These are phyloP conservation scores for Penicillium sp. DNA, from an alignment of 2,329 filamentous ascomycete species.

Conservation along the genomic window DNA sequence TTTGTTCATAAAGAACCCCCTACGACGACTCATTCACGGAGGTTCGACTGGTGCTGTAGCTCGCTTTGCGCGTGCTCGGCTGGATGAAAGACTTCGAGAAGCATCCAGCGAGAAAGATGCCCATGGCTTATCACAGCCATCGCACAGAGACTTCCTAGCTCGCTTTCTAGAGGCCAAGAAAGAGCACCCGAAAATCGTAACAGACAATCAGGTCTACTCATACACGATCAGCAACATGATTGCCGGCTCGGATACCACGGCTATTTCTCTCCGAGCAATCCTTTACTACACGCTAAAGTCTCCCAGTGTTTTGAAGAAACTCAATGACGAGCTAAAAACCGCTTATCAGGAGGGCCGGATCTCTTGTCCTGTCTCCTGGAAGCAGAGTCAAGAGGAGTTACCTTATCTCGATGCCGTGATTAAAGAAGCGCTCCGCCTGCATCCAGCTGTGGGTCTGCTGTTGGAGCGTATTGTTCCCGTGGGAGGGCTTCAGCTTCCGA, in stretches of 20 bases:
- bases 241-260: slow-evolving; percentile 39
- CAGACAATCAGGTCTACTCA: slow-evolving; percentile 27
- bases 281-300: slow-evolving; percentile 31
- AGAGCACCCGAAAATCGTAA: slow-evolving; percentile 24
- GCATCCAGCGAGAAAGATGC: not conserved
- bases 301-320: slow-evolving; percentile 38
- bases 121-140: not conserved
- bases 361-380: slow-evolving; percentile 23
- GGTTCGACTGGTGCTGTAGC: slow-evolving; percentile 23
- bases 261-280: slow-evolving; percentile 32
- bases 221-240: slow-evolving; percentile 31
- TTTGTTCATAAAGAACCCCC: slow-evolving; percentile 36
- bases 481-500: slow-evolving; percentile 21
- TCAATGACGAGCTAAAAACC: slow-evolving; percentile 50
- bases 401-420: slow-evolving; percentile 33
- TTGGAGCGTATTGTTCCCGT: slow-evolving; percentile 27
- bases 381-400: slow-evolving; percentile 26
- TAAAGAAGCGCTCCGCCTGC: slow-evolving; percentile 29
- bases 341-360: slow-evolving; percentile 20
- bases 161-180: slow-evolving; percentile 31
- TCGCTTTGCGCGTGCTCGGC: slow-evolving; percentile 21
- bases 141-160: slow-evolving; percentile 28
- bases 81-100: slow-evolving; percentile 21
- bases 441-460: slow-evolving; percentile 24
- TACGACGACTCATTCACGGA: slow-evolving; percentile 10